A percentile compares a stretch with the other conserved stretches of the same genome.
phyloP scores from a whole-genome alignment of 768 basidiomycete genomes.

The Lenzites betulinus region DNA sequence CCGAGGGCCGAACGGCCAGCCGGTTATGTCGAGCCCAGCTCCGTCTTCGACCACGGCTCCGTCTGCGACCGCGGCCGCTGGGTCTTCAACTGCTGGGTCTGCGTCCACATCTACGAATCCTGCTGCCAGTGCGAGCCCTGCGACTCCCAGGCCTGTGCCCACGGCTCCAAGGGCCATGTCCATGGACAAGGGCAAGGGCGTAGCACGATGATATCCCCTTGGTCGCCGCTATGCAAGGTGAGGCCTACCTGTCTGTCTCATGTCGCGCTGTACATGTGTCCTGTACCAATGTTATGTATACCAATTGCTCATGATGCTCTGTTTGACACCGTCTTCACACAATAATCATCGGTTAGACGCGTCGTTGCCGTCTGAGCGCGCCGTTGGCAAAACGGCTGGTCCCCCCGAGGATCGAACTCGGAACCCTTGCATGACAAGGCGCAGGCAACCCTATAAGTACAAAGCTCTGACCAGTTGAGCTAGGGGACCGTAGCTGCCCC shows the following conservation, averaged over 20 bases:
- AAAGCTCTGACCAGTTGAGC: slow-evolving; percentile 64
- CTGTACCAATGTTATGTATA: too few relatives aligned
- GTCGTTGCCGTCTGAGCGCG: too few relatives aligned
- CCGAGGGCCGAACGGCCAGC: neutral
- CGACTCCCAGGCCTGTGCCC: too few relatives aligned
- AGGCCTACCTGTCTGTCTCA: too few relatives aligned
- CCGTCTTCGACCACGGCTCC: too few relatives aligned
- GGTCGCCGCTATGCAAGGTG: too few relatives aligned
- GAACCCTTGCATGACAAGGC: slow-evolving; percentile 54
- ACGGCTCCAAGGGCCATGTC: neutral
- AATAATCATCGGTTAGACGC: too few relatives aligned
- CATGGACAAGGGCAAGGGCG: slow-evolving; percentile 5
- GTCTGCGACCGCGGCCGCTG: too few relatives aligned
- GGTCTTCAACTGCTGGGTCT: neutral
- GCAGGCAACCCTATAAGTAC: slow-evolving; percentile 58
- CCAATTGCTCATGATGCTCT: too few relatives aligned
- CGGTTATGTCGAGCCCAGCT: too few relatives aligned
- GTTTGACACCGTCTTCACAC: too few relatives aligned
- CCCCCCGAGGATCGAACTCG: slow-evolving; percentile 66
- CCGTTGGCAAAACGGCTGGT: slow-evolving; percentile 37
- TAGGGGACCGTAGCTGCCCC: slow-evolving; percentile 45
- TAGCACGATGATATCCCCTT: neutral
- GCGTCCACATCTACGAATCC: neutral
- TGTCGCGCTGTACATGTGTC: too few relatives aligned
- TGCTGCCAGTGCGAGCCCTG: neutral